These are phyloP conservation scores for Sporothrix sp. DNA, from an alignment of 2,329 filamentous ascomycete species.

Conservation along the genomic window DNA sequence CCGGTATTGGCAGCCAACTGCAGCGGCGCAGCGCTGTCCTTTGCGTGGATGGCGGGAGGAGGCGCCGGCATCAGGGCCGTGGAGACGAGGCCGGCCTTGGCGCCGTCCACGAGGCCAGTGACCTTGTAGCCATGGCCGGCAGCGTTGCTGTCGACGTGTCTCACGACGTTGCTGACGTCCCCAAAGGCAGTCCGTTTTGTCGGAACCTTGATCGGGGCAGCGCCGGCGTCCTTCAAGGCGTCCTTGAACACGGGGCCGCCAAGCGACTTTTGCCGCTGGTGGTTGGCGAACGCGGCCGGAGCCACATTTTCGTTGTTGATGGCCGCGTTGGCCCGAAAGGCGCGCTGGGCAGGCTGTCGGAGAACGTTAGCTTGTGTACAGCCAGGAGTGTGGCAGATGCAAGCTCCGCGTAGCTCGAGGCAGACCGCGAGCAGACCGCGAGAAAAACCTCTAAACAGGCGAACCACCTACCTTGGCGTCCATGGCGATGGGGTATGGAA, in stretches of 20 bases:
- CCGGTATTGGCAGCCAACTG: neutral
- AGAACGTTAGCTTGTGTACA: conserved; percentile 3
- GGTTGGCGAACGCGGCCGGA: conserved; percentile 50
- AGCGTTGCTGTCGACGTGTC: conserved; percentile 24
- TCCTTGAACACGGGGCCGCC: conserved; percentile 45
- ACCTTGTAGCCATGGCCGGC: conserved; percentile 23
- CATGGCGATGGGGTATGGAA: conserved; percentile 1
- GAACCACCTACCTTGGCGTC: conserved; percentile 7
- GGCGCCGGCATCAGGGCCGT: conserved; percentile 18
- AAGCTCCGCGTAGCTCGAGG: neutral
- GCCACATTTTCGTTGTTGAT: conserved; percentile 63
- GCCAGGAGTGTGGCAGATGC: neutral
- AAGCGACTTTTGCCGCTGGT: conserved; percentile 76
- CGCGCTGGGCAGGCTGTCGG: conserved; percentile 55
- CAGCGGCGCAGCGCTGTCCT: conserved; percentile 29
- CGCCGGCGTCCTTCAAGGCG: conserved; percentile 31
- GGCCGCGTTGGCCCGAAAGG: conserved; percentile 38
- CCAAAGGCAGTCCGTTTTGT: conserved; percentile 72
- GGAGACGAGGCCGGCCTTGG: conserved; percentile 4
- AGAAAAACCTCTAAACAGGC: neutral
- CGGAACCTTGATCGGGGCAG: conserved; percentile 49
- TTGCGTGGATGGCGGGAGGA: conserved; percentile 16
- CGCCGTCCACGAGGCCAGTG: conserved; percentile 15
- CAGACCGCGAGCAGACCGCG: too few species aligned
- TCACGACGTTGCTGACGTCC: conserved; percentile 66